These are phyloP conservation scores for Backusella psychrophila DNA, from an alignment of 192 early-diverging fungal genomes.

Conservation along the genomic window DNA sequence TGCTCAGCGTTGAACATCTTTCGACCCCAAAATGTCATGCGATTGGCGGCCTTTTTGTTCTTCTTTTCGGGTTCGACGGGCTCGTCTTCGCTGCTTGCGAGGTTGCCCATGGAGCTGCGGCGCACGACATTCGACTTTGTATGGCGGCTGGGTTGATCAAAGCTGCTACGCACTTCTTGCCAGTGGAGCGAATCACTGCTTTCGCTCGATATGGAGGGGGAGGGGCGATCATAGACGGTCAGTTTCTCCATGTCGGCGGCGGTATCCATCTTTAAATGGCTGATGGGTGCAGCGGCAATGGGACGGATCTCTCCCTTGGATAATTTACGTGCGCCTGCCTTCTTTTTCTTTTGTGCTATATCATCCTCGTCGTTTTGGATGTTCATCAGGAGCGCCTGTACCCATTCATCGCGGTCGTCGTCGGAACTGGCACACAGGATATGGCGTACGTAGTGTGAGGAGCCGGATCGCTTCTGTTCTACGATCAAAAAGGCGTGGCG, in stretches of 20 bases:
- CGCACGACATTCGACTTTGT: not conserved
- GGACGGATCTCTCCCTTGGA: constrained; percentile 31
- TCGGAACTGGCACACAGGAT: constrained; percentile 92
- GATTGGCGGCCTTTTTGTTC: constrained; percentile 28
- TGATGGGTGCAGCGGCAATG: constrained; percentile 25
- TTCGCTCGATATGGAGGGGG: constrained; percentile 14
- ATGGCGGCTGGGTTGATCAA: constrained; percentile 6
- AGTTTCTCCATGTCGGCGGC: constrained; percentile 22
- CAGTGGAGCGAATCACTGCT: not conserved
- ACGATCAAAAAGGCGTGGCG: constrained; percentile 85
- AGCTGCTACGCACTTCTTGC: constrained; percentile 13
- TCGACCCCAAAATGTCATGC: constrained; percentile 39
- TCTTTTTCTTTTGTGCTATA: not conserved
- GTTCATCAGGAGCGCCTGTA: constrained; percentile 61
- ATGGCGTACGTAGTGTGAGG: constrained; percentile 49
- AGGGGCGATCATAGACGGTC: not conserved
- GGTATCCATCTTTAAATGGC: constrained; percentile 21
- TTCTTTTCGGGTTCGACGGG: not conserved
- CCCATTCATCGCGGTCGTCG: constrained; percentile 90
- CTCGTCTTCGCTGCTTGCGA: not conserved
- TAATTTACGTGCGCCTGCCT: constrained; percentile 21
- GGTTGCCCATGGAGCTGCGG: constrained; percentile 30
- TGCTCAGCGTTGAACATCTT: constrained; percentile 28
- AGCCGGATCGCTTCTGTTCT: constrained; percentile 63
- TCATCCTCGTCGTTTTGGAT: constrained; percentile 15